Conservation (phyloP, 2,329 filamentous ascomycete genomes). For the Berkeleyomyces rouxiae region DNA sequence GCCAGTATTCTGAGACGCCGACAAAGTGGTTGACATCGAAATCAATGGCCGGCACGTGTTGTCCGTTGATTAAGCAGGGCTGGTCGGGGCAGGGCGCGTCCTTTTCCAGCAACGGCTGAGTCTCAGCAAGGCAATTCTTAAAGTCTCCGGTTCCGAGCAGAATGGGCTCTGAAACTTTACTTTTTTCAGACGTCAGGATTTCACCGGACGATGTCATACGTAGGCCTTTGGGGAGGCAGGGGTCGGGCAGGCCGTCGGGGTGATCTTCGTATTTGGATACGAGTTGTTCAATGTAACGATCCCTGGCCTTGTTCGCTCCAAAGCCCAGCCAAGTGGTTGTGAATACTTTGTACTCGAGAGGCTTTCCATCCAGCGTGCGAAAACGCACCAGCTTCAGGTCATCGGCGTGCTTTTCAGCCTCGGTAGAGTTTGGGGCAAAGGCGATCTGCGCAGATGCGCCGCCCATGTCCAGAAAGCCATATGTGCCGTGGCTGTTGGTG, state of each 20-base stretch:
- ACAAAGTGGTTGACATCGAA: conserved; percentile 97
- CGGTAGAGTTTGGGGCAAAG: conserved; percentile 85
- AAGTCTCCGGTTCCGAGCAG: conserved; percentile 78
- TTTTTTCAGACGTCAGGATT: conserved; percentile 23
- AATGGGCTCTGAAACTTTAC: conserved; percentile 26
- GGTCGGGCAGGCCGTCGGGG: conserved; percentile 62
- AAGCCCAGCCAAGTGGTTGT: conserved; percentile 95
- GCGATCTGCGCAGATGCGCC: conserved; percentile 95
- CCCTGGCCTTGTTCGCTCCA: conserved; percentile 83
- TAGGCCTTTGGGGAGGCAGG: conserved; percentile 70
- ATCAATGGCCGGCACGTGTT: conserved; percentile 88
- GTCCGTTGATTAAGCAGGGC: conserved; percentile 78
- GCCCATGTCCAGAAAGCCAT: conserved; percentile 96
- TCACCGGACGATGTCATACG: conserved; percentile 58
- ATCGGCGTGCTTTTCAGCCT: conserved; percentile 74
- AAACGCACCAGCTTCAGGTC: conserved; percentile 77
- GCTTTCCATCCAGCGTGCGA: conserved; percentile 62
- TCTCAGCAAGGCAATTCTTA: conserved; percentile 63
- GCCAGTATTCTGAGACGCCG: conserved; percentile 96
- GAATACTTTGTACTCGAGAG: conserved; percentile 75
- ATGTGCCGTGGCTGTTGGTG: conserved; percentile 61
- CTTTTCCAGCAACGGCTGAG: conserved; percentile 77
- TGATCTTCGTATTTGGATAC: conserved; percentile 45
- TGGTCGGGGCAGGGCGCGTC: conserved; percentile 67
- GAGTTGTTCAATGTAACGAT: conserved; percentile 68